These are phyloP conservation scores for Talaromyces adpressus DNA, from an alignment of 495 filamentous ascomycete species.

Conservation along the genomic window DNA sequence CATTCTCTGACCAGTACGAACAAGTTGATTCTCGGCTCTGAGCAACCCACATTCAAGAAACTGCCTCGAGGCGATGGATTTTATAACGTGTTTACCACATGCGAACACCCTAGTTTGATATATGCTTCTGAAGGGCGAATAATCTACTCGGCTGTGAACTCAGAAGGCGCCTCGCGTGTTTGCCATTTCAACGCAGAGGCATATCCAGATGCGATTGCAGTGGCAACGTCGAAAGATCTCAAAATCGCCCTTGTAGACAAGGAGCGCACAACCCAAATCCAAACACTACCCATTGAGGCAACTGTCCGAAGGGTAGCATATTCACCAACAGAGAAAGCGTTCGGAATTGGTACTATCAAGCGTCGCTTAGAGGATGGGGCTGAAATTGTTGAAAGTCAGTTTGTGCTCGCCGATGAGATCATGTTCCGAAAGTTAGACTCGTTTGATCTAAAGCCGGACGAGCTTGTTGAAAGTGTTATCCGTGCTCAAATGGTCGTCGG, in stretches of 20 bases:
- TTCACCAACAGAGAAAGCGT: slow-evolving; percentile 68
- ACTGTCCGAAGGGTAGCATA: slow-evolving; percentile 85
- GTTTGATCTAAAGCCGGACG: slow-evolving; percentile 49
- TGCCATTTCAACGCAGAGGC: slow-evolving; percentile 76
- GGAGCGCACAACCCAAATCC: slow-evolving; percentile 79
- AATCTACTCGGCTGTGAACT: slow-evolving; percentile 93
- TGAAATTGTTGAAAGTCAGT: slow-evolving; percentile 52
- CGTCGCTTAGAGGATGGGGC: slow-evolving; percentile 48
- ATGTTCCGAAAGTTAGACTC: slow-evolving; percentile 48
- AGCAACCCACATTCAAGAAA: slow-evolving; percentile 71
- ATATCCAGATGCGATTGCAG: slow-evolving; percentile 71
- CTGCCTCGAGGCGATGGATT: slow-evolving; percentile 58
- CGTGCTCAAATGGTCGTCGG: slow-evolving; percentile 67
- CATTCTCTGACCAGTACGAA: slow-evolving; percentile 63
- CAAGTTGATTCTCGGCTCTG: slow-evolving; percentile 77
- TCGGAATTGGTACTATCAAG: slow-evolving; percentile 80
- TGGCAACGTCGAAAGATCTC: slow-evolving; percentile 70
- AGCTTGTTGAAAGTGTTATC: slow-evolving; percentile 80
- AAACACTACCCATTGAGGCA: slow-evolving; percentile 67
- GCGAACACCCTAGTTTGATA: slow-evolving; percentile 88
- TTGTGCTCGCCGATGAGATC: slow-evolving; percentile 56
- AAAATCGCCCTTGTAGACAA: slow-evolving; percentile 79
- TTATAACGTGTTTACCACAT: slow-evolving; percentile 85
- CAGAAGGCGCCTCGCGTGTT: slow-evolving; percentile 72
- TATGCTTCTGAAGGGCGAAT: slow-evolving; percentile 83